A percentile compares a stretch with the other conserved stretches of the same genome.
Conservation (phyloP, 768 basidiomycete genomes). For the Pleurotus tuoliensis region DNA sequence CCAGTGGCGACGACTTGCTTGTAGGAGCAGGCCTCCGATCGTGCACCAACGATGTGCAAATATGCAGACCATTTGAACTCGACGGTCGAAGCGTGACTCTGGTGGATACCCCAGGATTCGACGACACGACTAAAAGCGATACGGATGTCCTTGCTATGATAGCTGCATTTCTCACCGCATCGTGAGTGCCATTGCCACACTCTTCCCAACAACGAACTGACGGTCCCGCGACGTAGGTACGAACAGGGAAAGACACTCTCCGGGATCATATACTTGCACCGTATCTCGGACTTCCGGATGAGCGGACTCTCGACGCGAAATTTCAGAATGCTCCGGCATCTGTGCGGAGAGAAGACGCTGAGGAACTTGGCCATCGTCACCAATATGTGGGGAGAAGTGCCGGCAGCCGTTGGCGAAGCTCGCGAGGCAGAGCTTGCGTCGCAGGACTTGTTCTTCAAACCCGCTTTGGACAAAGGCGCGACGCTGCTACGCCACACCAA, state of each 20-base stretch:
- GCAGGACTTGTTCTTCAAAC: constrained; percentile 46
- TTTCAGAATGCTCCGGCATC: constrained; percentile 42
- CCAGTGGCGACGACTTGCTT: constrained; percentile 42
- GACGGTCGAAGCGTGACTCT: constrained; percentile 39
- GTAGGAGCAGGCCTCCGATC: constrained; percentile 46
- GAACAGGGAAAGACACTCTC: constrained; percentile 21
- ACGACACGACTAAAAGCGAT: constrained; percentile 47
- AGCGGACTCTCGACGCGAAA: constrained; percentile 41
- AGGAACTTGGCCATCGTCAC: constrained; percentile 45
- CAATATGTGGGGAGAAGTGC: constrained; percentile 42
- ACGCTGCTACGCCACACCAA: constrained; percentile 37
- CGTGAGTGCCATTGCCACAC: constrained; percentile 10
- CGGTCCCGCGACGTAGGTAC: constrained; percentile 12
- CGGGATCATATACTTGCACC: constrained; percentile 47
- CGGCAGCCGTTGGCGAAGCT: constrained; percentile 26
- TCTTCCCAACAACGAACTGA: background rate
- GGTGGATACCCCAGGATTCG: constrained; percentile 61
- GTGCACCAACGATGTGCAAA: constrained; percentile 44
- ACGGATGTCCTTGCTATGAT: constrained; percentile 47
- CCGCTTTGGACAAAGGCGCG: constrained; percentile 46
- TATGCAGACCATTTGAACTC: constrained; percentile 37
- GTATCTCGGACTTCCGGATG: constrained; percentile 48
- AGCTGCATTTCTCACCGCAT: constrained; percentile 29
- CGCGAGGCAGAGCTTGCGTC: constrained; percentile 42
- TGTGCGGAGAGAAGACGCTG: constrained; percentile 42